Evolutionary conservation across 2,329 filamentous ascomycete genomes (phyloP).

Genomic region (Lecanicillium sp.): DNA sequence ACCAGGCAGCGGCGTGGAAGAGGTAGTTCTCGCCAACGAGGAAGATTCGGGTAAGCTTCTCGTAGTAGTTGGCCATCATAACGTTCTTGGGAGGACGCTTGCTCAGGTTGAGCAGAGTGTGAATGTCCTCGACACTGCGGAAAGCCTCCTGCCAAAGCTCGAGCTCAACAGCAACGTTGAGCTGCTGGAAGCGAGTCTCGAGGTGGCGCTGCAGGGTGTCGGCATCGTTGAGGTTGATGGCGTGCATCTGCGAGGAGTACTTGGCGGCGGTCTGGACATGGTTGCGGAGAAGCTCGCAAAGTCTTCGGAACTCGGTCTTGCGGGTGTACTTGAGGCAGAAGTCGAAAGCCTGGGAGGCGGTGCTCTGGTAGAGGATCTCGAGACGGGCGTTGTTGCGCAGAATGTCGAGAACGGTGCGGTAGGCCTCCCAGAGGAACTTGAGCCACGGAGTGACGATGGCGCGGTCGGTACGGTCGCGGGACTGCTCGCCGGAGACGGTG

Average conservation of each 20-base stretch:
- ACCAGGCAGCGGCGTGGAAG: slow-evolving; percentile 97
- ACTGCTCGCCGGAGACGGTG: slow-evolving; percentile 96
- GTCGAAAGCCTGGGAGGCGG: slow-evolving; percentile 95
- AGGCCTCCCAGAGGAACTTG: slow-evolving; percentile 99
- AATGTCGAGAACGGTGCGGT: slow-evolving; percentile 96
- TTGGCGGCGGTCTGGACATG: slow-evolving; percentile 99
- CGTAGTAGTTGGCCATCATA: slow-evolving; percentile 99
- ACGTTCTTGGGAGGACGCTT: slow-evolving; percentile 97
- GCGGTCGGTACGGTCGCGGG: slow-evolving; percentile 91
- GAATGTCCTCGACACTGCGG: slow-evolving; percentile 97
- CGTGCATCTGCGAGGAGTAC: slow-evolving; percentile 98
- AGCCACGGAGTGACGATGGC: slow-evolving; percentile 98
- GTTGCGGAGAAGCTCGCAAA: slow-evolving; percentile 96
- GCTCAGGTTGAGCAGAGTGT: slow-evolving; percentile 93
- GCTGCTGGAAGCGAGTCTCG: slow-evolving; percentile 95
- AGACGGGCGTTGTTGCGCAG: slow-evolving; percentile 97
- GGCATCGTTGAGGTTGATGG: slow-evolving; percentile 96
- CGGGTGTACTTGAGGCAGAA: slow-evolving; percentile 97
- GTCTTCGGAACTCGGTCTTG: slow-evolving; percentile 98
- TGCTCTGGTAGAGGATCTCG: slow-evolving; percentile 97
- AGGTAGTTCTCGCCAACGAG: slow-evolving; percentile 98
- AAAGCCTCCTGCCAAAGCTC: slow-evolving; percentile 99
- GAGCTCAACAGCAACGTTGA: slow-evolving; percentile 95
- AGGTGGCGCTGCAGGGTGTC: slow-evolving; percentile 96
- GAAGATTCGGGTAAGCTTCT: slow-evolving; percentile 98